These are phyloP conservation scores for Pneumocystis murina DNA, from an alignment of 1,139 yeast genomes.

Conservation along the genomic window DNA sequence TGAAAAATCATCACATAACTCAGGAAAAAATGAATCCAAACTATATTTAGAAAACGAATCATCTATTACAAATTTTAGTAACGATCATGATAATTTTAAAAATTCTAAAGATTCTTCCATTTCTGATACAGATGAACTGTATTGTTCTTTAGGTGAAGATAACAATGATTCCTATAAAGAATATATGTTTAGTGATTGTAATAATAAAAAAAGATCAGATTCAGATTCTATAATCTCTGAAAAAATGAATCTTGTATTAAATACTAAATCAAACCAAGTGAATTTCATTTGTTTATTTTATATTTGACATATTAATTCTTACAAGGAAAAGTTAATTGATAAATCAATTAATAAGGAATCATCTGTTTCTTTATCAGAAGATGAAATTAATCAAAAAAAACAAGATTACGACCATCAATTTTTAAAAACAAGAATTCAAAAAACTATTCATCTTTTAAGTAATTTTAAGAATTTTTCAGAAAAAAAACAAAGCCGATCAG, in stretches of 20 bases:
- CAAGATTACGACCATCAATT: not conserved
- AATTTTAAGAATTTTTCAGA: conserved; percentile 75
- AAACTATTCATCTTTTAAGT: conserved; percentile 87
- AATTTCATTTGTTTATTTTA: not conserved
- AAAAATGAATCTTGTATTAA: not conserved
- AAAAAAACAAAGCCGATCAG: conserved; percentile 72
- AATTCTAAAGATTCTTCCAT: not conserved
- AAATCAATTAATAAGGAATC: not conserved
- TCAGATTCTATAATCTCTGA: not conserved
- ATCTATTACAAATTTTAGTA: not conserved
- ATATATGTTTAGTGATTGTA: not conserved
- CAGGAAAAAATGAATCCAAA: not conserved
- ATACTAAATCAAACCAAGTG: not conserved
- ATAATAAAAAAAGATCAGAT: not conserved
- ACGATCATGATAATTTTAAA: not conserved
- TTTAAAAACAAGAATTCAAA: conserved; percentile 77
- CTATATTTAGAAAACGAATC: not conserved
- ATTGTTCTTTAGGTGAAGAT: not conserved
- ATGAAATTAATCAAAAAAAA: not conserved
- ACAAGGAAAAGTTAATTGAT: not conserved
- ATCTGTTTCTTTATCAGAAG: not conserved
- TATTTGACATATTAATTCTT: not conserved
- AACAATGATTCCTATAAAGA: not conserved
- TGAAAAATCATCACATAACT: not conserved
- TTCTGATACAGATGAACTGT: not conserved